Percentiles rank a stretch among this genome's conserved stretches.
These are phyloP conservation scores for Coemansia guatemalensis DNA, from an alignment of 192 early-diverging fungal genomes.

Conservation along the genomic window DNA sequence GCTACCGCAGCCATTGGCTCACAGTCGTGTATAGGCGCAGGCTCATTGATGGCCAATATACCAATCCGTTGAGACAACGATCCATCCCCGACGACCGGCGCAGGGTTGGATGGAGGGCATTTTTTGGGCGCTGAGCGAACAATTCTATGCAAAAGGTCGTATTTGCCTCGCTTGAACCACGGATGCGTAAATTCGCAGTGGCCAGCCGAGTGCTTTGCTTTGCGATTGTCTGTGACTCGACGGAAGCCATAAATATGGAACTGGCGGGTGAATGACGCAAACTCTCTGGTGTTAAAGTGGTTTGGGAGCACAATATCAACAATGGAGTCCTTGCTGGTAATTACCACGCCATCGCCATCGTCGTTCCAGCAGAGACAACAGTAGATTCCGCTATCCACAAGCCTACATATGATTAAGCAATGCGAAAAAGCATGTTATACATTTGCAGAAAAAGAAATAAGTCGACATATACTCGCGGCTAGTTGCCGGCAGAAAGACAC, in stretches of 20 bases:
- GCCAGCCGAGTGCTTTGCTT: conserved; percentile 14
- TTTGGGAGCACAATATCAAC: conserved; percentile 8
- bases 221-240: conserved; percentile 46
- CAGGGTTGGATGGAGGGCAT: no score
- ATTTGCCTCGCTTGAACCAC: conserved; percentile 18
- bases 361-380: conserved; percentile 24
- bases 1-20: no score
- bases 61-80: no score
- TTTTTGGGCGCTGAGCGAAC: conserved; percentile 4
- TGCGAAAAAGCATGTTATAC: not conserved
- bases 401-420: conserved; percentile 17
- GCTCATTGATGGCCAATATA: no score
- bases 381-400: conserved; percentile 11
- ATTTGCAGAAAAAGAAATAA: not conserved
- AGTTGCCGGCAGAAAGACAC: not conserved
- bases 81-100: no score
- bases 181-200: conserved; percentile 15
- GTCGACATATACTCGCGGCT: no score
- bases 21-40: no score
- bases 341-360: conserved; percentile 22
- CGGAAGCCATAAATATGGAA: conserved; percentile 47
- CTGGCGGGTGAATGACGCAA: conserved; percentile 44
- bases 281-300: conserved; percentile 29
- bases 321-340: conserved; percentile 4
- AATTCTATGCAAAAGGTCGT: conserved; percentile 14